A percentile compares a stretch with the other conserved stretches of the same genome.
phyloP scores from a whole-genome alignment of 1,284 basidiomycete genomes.

The Ustilago lituana region DNA sequence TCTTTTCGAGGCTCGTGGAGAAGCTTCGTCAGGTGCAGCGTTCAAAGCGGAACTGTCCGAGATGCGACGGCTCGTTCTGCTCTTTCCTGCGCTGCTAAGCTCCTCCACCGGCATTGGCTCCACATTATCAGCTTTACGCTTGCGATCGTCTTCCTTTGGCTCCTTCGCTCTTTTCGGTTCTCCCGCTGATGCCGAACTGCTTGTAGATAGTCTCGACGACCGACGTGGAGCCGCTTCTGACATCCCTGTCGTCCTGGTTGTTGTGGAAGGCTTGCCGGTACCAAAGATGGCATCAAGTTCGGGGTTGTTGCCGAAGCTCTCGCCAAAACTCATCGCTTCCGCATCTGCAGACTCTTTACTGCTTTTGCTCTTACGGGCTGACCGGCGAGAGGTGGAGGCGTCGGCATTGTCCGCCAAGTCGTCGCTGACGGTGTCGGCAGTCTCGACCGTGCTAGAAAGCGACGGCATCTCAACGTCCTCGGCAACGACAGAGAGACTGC shows the following conservation, averaged over 20 bases:
- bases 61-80: conserved; percentile 15
- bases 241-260: neutral
- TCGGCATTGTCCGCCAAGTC: conserved; percentile 4
- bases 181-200: conserved; percentile 1
- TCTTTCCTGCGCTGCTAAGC: conserved; percentile 4
- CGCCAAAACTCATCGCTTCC: conserved; percentile 20
- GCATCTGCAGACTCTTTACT: conserved; percentile 9
- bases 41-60: conserved; percentile 2
- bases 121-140: conserved; percentile 17
- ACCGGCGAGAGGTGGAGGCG: conserved; percentile 7
- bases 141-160: conserved; percentile 7
- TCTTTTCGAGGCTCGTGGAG: conserved; percentile 13
- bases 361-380: conserved; percentile 1
- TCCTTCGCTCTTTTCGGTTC: neutral
- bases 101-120: neutral
- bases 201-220: conserved; percentile 28
- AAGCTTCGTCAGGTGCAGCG: neutral
- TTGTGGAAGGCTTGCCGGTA: conserved; percentile 1
- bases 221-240: conserved; percentile 15
- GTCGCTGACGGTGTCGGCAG: conserved; percentile 12
- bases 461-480: conserved; percentile 26
- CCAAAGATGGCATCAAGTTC: conserved; percentile 47
- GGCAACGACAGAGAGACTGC: conserved; percentile 25
- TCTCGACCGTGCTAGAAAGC: conserved; percentile 9
- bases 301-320: conserved; percentile 36